Base-by-base conservation (phyloP, 768 basidiomycete species). In the Macrolepiota dolichaula region DNA sequence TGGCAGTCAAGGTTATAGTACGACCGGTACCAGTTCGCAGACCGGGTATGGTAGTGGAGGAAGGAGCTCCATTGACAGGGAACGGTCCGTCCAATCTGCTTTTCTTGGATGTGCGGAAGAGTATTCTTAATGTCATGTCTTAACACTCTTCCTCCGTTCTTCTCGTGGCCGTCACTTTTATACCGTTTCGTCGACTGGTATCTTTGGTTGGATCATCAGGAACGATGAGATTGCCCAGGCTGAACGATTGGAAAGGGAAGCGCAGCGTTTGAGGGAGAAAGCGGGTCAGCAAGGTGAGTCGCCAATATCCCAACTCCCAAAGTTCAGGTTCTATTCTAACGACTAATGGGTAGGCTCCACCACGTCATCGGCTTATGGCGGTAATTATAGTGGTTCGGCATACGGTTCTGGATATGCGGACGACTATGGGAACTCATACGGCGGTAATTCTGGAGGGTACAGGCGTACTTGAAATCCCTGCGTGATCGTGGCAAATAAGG, bases 81-180 rank as follows among this genome's bases (percentile, higher is more conserved):
- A 61, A 49, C 59, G 52, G 59, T 55, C n/a, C 44, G 59, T 55
- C 22, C 40, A 37, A 13, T 47, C 55, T 37, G 4, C 59, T 36
- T 47, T 55, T 25, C 27, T 52, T 12, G 36, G 25, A 6, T 51
- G 50, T 9, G 25, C 22, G 36, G 52, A 38, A 38, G 52, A 40
- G 36, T 38, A 38, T 38, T 19, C 47, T 6, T 49, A 49, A 44
- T 22, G 29, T 54, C 7, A 4, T 10, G 24, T 22, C 24, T n/a
- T n/a, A 1, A 37, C 24, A 11, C 2, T 37, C 3, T 54, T 12
- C 37, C 10, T 22, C n/a, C 19, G 6, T 19, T 19, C 25, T 49
- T 27, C 24, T 49, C 10, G 10, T 24, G 9, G 25, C 7, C 12
- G 25, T 27, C 24, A 1, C 13, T 13, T 11, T 11, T 12, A 25